Evolutionary conservation across 2,329 filamentous ascomycete species (phyloP), one percentile per base, ranked within the genome.

Genomic region (Stenocarpella maydis): DNA sequence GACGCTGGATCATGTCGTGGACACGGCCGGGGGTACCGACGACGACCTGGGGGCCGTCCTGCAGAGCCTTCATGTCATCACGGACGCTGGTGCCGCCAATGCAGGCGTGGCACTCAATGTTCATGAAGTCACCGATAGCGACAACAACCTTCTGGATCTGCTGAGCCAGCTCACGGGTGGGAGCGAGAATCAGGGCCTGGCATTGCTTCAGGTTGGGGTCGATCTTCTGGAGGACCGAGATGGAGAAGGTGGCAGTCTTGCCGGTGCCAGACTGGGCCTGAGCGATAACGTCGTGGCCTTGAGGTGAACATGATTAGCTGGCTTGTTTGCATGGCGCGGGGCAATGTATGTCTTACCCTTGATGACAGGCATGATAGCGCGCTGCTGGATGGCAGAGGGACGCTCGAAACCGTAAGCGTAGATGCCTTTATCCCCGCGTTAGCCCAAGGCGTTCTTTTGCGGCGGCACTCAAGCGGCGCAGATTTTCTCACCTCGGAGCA

Each of bases 381-480:
- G 95, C 92, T 97, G 94, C 92, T 99, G 96, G 78, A 99, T 99
- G 83, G 96, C 95, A 86, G 96, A 99, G 74, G 96, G 96, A 77
- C 96, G 95, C 91, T 99, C 96, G 88, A 99, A 99, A 92, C 96
- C 96, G 84, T 99, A 99, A 82, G 96, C 96, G 85, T 98, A 99
- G 83, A 99, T 94, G 87, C 93, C 90, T 92, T 78, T 66, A 52
- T 52, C 41, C 37, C 61, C 60, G 72, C 66, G 67, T 76, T 75
- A 76, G 77, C 72, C 68, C 67, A 73, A 24, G 67, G 65, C 68
- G 71, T 64, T 39, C 34, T 17, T n/a, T 53, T 68, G 66, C 68
- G 19, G 52, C 54, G 63, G 72, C 69, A 64, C 64, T 64, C 71
- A 12, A 74, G 60, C 64, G 71, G 72, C 43, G 71, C 65, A 55